These are phyloP conservation scores for Pisolithus microcarpus DNA, from an alignment of 768 basidiomycete species.

Conservation along the genomic window DNA sequence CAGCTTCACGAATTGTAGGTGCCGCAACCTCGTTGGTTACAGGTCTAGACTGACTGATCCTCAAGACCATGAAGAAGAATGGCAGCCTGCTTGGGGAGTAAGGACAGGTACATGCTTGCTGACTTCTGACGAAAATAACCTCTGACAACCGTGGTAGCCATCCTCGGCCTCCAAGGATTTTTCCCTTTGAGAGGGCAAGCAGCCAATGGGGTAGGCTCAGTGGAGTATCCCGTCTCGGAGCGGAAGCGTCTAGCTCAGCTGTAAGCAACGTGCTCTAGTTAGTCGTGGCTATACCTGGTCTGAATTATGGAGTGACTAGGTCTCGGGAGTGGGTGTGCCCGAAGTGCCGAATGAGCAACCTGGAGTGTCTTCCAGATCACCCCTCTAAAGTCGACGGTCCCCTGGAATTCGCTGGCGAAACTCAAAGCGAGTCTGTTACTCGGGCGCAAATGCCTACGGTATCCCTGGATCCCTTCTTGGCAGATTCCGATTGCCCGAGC, in stretches of 20 bases:
- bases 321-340: slow-evolving; percentile 80
- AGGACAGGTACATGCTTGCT: slow-evolving; percentile 61
- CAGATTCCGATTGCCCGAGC: slow-evolving; percentile 6
- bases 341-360: slow-evolving; percentile 60
- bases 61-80: slow-evolving; percentile 87
- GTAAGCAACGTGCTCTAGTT: slow-evolving; percentile 38
- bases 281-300: slow-evolving; percentile 1
- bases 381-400: slow-evolving; percentile 12
- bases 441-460: background rate
- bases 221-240: slow-evolving; percentile 70
- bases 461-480: background rate
- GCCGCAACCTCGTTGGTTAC: slow-evolving; percentile 9
- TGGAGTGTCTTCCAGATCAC: slow-evolving; percentile 67
- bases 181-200: slow-evolving; percentile 85
- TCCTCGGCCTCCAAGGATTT: slow-evolving; percentile 83
- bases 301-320: slow-evolving; percentile 32
- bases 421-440: slow-evolving; percentile 16
- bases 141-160: slow-evolving; percentile 43
- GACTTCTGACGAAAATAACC: slow-evolving; percentile 6
- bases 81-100: slow-evolving; percentile 99
- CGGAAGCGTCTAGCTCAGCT: slow-evolving; percentile 69
- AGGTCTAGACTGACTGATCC: slow-evolving; percentile 23
- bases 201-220: slow-evolving; percentile 80
- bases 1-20: slow-evolving; percentile 74
- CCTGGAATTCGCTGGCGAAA: slow-evolving; percentile 9